A percentile compares a stretch with the other conserved stretches of the same genome.
These are phyloP conservation scores for Suhomyces vadensis DNA, from an alignment of 805 yeast species.

Conservation along the genomic window DNA sequence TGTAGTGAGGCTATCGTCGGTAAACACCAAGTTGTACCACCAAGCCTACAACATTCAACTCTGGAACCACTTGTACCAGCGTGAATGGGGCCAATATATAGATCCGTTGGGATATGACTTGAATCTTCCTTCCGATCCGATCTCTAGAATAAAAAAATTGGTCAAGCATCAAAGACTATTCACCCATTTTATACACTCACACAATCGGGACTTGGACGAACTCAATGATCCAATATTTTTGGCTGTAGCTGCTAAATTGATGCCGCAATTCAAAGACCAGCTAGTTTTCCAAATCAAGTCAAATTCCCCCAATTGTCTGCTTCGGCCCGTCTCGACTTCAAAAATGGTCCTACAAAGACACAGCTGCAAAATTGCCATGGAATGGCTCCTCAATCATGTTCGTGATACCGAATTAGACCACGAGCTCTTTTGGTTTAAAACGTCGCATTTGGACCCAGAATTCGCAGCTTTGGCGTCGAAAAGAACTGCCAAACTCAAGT, in stretches of 20 bases:
- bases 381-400: neutral
- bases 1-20: neutral
- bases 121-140: neutral
- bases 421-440: constrained; percentile 1
- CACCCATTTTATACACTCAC: neutral
- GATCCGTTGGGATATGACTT: neutral
- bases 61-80: constrained; percentile 1
- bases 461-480: neutral
- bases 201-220: neutral
- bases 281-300: neutral
- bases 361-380: neutral
- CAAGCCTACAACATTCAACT: neutral
- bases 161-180: neutral
- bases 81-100: constrained; percentile 1
- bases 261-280: neutral
- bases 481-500: neutral
- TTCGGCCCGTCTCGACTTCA: neutral
- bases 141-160: neutral
- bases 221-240: neutral
- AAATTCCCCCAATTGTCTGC: neutral
- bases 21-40: neutral
- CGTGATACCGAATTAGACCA: neutral
- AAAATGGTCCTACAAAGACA: neutral
- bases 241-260: neutral
- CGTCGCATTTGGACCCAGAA: neutral